These are phyloP conservation scores for Sugiyamaella valdiviana DNA, from an alignment of 805 yeast genomes.

Conservation along the genomic window DNA sequence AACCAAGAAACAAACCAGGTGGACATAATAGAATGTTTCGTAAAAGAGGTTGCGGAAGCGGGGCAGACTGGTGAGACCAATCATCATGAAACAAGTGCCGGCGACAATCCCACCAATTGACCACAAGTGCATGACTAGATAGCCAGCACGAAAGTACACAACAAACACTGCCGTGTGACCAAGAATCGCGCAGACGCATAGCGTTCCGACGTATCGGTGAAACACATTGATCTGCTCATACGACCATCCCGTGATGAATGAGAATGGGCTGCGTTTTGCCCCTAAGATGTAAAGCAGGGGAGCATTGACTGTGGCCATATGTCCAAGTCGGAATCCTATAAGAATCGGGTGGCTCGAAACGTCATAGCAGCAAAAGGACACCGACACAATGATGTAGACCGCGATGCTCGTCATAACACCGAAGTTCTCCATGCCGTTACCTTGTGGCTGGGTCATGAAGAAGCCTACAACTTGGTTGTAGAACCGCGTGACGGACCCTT, in stretches of 20 bases:
- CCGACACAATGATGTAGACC: constrained; percentile 8
- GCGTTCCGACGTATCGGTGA: constrained; percentile 37
- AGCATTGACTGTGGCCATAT: constrained; percentile 18
- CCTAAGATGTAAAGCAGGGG: constrained; percentile 24
- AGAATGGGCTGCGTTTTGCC: constrained; percentile 22
- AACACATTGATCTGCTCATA: constrained; percentile 40
- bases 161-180: constrained; percentile 17
- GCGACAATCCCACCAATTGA: constrained; percentile 20
- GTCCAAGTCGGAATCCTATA: constrained; percentile 22
- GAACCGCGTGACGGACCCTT: not conserved
- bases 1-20: constrained; percentile 16
- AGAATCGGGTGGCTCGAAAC: constrained; percentile 9
- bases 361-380: constrained; percentile 10
- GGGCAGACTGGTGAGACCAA: constrained; percentile 18
- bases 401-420: constrained; percentile 11
- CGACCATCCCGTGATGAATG: constrained; percentile 35
- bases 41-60: constrained; percentile 12
- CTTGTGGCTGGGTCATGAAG: constrained; percentile 15
- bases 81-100: constrained; percentile 15
- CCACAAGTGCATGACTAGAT: constrained; percentile 19
- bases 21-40: constrained; percentile 21
- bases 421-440: constrained; percentile 11
- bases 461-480: constrained; percentile 5
- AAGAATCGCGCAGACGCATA: constrained; percentile 13
- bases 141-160: constrained; percentile 16